Evolutionary conservation across 31 red algal species (phyloP).

Genomic region (Asparagopsis taxiformis): DNA sequence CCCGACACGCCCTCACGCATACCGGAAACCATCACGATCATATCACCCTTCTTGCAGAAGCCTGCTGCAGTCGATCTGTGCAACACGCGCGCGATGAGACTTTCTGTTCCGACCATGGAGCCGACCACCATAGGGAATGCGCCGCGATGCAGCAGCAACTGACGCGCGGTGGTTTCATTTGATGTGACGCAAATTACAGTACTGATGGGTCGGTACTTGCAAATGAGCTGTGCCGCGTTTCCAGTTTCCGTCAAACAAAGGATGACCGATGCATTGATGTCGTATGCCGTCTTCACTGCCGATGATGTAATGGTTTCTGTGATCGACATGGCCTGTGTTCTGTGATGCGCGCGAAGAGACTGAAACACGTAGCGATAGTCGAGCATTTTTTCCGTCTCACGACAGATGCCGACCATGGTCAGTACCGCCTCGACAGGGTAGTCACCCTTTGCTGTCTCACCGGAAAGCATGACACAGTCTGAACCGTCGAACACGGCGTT

Average conservation of each 20-base stretch:
- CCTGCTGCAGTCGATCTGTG: constrained; percentile 59
- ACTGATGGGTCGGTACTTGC: constrained; percentile 88
- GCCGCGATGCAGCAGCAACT: constrained; percentile 66
- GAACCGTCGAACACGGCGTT: constrained; percentile 95
- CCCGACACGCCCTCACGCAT: constrained; percentile 87
- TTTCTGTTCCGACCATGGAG: constrained; percentile 88
- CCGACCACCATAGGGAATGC: constrained; percentile 88
- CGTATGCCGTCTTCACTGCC: constrained; percentile 89
- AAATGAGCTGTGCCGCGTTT: constrained; percentile 68
- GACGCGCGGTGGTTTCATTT: constrained; percentile 86
- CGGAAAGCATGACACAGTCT: constrained; percentile 94
- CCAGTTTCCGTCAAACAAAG: constrained; percentile 89
- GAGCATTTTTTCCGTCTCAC: constrained; percentile 78
- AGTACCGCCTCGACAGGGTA: constrained; percentile 86
- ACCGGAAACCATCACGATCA: constrained; percentile 84
- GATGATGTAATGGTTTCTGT: constrained; percentile 89
- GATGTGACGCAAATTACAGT: constrained; percentile 86
- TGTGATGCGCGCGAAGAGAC: constrained; percentile 51
- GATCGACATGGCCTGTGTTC: constrained; percentile 43
- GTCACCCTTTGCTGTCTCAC: constrained; percentile 95
- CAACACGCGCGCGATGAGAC: constrained; percentile 83
- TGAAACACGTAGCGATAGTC: constrained; percentile 78
- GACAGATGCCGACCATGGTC: constrained; percentile 86
- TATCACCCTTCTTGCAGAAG: constrained; percentile 64
- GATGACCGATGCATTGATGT: constrained; percentile 72